A percentile compares a stretch with the other conserved stretches of the same genome.
Evolutionary conservation across 1,284 basidiomycete species (phyloP).

Genomic region (Malassezia dermatis): DNA sequence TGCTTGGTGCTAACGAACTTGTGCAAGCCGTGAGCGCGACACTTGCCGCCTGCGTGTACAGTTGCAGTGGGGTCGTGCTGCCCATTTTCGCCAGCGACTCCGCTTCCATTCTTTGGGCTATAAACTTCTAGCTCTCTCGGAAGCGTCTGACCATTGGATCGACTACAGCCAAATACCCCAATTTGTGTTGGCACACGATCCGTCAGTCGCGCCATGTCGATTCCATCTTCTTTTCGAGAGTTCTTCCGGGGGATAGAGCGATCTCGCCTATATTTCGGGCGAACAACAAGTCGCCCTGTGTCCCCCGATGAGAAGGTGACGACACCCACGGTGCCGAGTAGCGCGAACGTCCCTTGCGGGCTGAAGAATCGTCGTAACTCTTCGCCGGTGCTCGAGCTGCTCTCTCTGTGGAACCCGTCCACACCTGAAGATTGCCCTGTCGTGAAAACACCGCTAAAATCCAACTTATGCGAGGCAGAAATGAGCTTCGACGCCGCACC

Average conservation of each 20-base stretch:
- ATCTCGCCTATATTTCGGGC: not conserved
- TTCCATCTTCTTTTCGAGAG: not conserved
- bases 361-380: not conserved
- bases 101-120: too few species aligned
- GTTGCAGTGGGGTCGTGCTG: not conserved
- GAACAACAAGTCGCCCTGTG: not conserved
- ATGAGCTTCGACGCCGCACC: not conserved
- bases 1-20: not conserved
- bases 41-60: not conserved
- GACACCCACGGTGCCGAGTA: not conserved
- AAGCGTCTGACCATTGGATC: not conserved
- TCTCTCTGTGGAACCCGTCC: not conserved
- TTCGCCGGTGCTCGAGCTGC: not conserved
- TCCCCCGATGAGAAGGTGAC: not conserved
- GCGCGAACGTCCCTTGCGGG: not conserved
- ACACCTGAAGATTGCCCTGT: not conserved
- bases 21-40: not conserved
- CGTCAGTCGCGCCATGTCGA: not conserved
- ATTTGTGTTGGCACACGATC: not conserved
- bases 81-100: not conserved
- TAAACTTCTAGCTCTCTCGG: not conserved
- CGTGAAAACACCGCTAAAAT: not conserved
- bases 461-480: not conserved
- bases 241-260: not conserved
- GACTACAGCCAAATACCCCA: not conserved